Base-by-base conservation (phyloP, 495 filamentous ascomycete genomes). In the Penicilliopsis zonata region DNA sequence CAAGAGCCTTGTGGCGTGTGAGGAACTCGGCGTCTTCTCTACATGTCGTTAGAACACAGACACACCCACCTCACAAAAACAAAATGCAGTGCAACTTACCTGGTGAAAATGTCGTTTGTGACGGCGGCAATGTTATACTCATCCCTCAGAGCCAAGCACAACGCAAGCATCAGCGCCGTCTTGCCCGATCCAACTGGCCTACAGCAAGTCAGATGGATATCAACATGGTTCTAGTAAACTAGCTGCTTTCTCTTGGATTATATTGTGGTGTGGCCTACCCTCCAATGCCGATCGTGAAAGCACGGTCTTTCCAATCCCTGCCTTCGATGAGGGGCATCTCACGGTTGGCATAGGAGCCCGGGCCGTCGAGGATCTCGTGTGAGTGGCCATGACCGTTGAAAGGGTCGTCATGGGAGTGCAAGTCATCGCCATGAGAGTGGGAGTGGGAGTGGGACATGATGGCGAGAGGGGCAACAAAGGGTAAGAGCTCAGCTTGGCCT, bases 61-160 rank as follows among this genome's bases (percentile, higher is more conserved):
- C n/a, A 24, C n/a, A n/a, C n/a, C n/a, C n/a, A n/a, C n/a, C n/a
- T n/a, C n/a, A n/a, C n/a, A n/a, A n/a, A n/a, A n/a, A n/a, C n/a
- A n/a, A n/a, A n/a, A n/a, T n/a, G 21, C 21, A 7, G n/a, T 24
- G 7, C 21, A 34, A 18, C 18, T n/a, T 49, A 70, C 65, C 71
- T 65, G 16, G 90, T 96, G 71, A 98, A 98, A 69, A 96, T 96
- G 65, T 98, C 90, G 65, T 98, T 98, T 18, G 90, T 98, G 2
- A 98, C 87, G 23, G 87, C 90, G 3, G 90, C 90, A 43, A 98
- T 78, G 46, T 78, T 85, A 65, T 84, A 83, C 16, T 69, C 50
- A 29, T 74, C 60, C 19, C 90, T 77, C 2, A 98, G 73, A 18
- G 77, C 76, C 18, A 68, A 77, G 58, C 84, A 93, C 41, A 95